These are phyloP conservation scores for Lasiosphaeria ovina DNA, from an alignment of 495 filamentous ascomycete species.

Conservation along the genomic window DNA sequence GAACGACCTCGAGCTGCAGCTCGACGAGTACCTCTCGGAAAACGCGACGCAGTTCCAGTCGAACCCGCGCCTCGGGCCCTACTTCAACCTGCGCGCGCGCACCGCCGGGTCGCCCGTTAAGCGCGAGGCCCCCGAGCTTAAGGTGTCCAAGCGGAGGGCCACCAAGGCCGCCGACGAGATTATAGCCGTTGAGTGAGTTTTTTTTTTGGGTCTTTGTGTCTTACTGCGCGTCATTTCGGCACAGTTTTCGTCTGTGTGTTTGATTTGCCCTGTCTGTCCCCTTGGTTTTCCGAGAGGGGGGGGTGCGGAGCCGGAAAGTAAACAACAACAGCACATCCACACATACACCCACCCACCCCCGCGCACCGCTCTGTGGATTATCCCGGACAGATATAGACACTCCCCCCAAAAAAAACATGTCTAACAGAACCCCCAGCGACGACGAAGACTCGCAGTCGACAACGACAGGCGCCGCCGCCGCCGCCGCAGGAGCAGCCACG, in stretches of 20 bases:
- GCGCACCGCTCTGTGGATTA: too few species aligned
- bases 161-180: slow-evolving; percentile 51
- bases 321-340: slow-evolving; percentile 3
- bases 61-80: slow-evolving; percentile 66
- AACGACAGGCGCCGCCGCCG: slow-evolving; percentile 4
- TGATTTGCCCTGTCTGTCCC: background rate
- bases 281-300: background rate
- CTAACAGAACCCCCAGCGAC: slow-evolving; percentile 13
- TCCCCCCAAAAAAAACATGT: background rate
- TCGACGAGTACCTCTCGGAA: slow-evolving; percentile 72
- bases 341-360: too few species aligned
- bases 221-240: too few species aligned
- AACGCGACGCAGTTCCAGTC: slow-evolving; percentile 59
- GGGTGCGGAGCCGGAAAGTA: slow-evolving; percentile 4
- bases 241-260: too few species aligned
- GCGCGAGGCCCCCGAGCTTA: slow-evolving; percentile 53
- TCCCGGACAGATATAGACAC: too few species aligned
- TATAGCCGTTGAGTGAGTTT: slow-evolving; percentile 39
- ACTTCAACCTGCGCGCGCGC: slow-evolving; percentile 65
- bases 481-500: slow-evolving; percentile 8
- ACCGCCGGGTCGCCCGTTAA: slow-evolving; percentile 71
- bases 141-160: slow-evolving; percentile 43
- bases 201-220: background rate
- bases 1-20: slow-evolving; percentile 70
- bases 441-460: slow-evolving; percentile 4